Evolutionary conservation across 176 grass and related monocot species (phyloP), one percentile per base, ranked within the genome.

Genomic region (Triticum urartu): DNA sequence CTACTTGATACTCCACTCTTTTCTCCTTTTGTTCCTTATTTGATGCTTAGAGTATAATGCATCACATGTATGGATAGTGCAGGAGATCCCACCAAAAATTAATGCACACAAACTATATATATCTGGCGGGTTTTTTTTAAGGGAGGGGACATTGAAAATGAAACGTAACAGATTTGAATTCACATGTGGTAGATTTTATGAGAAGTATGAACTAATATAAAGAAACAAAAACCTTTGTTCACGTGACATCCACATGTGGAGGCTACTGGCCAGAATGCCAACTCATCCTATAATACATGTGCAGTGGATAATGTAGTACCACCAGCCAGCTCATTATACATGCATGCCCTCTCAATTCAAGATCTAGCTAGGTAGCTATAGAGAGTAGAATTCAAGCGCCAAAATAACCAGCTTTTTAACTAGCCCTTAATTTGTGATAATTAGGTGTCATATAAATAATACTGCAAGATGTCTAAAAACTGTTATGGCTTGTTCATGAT

Each of bases 271-370:
- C 18, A 50, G 56, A 72, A 72, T 84, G 42, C 58, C 11, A 8
- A 30, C 21, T 78, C 5, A 14, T 79, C 52, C 32, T 48, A 80
- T 63, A 69, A 45, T 84, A 68, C 8, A 40, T 25, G 60, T 71
- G 67, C 52, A 79, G 17, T 64, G 24, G 84, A 87, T 58, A 83
- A 73, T 79, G 67, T 28, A 79, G 64, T 60, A 75, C 72, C 1
- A 17, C 40, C 1, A 24, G 67, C 33, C 58, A 83, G 48, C 74
- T 83, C 75, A 45, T 43, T 65, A 13, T 65, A 56, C 33, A 87
- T 7, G 47, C 22, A 72, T 26, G 17, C 66, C 35, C 80, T 73
- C 33, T 83, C 20, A 65, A 39, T 18, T 82, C 5, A 82, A 82
- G 38, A 63, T 22, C 32, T 67, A 48, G 33, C 71, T 48, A 73